Percentiles rank a stretch among this genome's conserved stretches.
phyloP scores from a whole-genome alignment of 78 protist genomes.

The Guillardia theta region DNA sequence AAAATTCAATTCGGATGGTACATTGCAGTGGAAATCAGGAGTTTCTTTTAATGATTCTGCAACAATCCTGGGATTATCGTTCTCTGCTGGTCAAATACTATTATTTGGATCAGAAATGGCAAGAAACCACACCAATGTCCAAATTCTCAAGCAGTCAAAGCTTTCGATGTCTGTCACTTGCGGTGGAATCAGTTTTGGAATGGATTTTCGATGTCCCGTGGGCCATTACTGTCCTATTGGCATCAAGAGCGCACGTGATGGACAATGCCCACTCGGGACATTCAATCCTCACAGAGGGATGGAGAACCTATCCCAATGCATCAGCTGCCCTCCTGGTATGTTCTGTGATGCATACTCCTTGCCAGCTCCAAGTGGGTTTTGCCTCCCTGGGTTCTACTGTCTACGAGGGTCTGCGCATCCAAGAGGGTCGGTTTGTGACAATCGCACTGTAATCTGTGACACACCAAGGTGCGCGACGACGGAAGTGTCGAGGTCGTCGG shows the following conservation, averaged over 20 bases:
- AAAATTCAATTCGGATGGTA: too few species aligned
- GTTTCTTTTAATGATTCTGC: background rate
- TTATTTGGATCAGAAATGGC: background rate
- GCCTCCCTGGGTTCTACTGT: constrained; percentile 54
- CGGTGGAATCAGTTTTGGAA: background rate
- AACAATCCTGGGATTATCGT: background rate
- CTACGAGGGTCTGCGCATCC: background rate
- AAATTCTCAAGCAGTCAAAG: too few species aligned
- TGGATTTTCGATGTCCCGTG: background rate
- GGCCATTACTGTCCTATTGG: constrained; percentile 57
- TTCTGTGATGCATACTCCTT: background rate
- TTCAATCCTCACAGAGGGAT: background rate
- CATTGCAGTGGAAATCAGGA: background rate
- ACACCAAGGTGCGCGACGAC: background rate
- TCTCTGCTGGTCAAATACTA: background rate
- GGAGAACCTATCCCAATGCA: background rate
- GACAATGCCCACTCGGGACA: background rate
- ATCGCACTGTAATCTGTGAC: background rate
- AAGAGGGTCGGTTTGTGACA: background rate
- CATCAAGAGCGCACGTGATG: background rate
- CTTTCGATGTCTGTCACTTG: background rate
- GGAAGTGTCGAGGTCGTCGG: background rate
- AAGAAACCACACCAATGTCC: too few species aligned
- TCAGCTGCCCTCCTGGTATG: constrained; percentile 56
- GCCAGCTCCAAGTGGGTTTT: background rate